A percentile compares a stretch with the other conserved stretches of the same genome.
Evolutionary conservation across 2,329 filamentous ascomycete genomes (phyloP).

Genomic region (Sclerotinia spermophila): DNA sequence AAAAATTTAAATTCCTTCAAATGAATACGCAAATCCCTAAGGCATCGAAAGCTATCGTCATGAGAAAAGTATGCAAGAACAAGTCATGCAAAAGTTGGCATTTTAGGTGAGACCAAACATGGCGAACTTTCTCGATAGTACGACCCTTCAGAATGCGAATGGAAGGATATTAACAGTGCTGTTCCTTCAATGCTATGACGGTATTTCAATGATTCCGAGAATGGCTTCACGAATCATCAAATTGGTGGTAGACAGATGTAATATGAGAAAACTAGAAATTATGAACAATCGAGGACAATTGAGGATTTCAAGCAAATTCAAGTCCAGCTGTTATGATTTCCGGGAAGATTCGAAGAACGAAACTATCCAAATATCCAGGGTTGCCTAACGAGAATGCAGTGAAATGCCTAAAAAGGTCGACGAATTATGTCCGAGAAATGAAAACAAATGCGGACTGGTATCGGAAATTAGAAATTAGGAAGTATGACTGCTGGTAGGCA

Average conservation of each 20-base stretch:
- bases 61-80: conserved; percentile 16
- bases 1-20: not conserved
- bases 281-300: not conserved
- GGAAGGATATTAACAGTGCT: conserved; percentile 14
- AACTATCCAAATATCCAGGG: not conserved
- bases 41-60: not conserved
- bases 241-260: not conserved
- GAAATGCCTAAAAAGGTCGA: not conserved
- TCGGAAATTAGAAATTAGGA: not conserved
- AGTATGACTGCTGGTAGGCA: not conserved
- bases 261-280: not conserved
- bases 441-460: not conserved
- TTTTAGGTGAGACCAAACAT: not conserved
- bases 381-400: not conserved
- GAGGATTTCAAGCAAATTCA: not conserved
- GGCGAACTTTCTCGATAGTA: not conserved
- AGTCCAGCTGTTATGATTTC: not conserved
- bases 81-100: not conserved
- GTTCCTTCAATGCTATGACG: conserved; percentile 17
- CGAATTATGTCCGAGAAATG: not conserved
- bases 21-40: not conserved
- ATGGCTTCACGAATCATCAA: conserved; percentile 22
- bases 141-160: not conserved
- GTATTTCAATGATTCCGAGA: conserved; percentile 7
- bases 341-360: not conserved